Evolutionary conservation across 495 filamentous ascomycete species (phyloP), one percentile per base, ranked within the genome.

Genomic region (Neurospora sublineolata): DNA sequence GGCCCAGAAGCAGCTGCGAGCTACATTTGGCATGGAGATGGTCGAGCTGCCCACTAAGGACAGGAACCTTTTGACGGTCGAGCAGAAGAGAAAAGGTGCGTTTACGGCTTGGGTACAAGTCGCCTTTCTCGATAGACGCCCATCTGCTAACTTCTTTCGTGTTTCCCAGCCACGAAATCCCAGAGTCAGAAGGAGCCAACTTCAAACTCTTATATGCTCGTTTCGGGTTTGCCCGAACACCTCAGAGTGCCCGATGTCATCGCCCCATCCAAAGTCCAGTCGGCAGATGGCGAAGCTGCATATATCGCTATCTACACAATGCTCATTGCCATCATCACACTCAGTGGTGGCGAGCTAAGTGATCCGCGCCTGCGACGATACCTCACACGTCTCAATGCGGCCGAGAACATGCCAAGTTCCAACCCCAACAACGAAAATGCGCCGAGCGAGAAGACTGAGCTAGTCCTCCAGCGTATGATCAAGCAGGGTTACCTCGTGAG

Each of bases 1-100:
- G 27, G 89, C 92, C 33, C 92, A 94, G 79, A 82, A 81, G 20
- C 84, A 88, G 72, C 81, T 97, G 37, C 80, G 84, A 33, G 80
- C 76, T 3, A 83, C 85, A 9, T 97, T 97, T 77, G 94, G 94
- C 4, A 95, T 97, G 92, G 87, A 93, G 79, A 87, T 97, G 86
- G 83, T 85, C 1, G 94, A 96, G 80, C 83, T 97, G 70, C 94
- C 94, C 0, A 82, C 83, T 27, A 87, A 84, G 75, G 95, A 98
- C 79, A 96, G 94, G 80, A 93, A 94, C 77, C 96, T 94, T 79
- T 78, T 97, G 72, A 86, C 84, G 27, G 89, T 96, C 67, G 91
- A 82, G 87, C 82, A 90, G 87, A 87, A 92, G 89, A 90, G 87
- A 73, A 82, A 82, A 76, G 77, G 76, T 75, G 41, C 1, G 69